These are phyloP conservation scores for Diaporthe citriasiana DNA, from an alignment of 2,329 filamentous ascomycete genomes.

Conservation along the genomic window DNA sequence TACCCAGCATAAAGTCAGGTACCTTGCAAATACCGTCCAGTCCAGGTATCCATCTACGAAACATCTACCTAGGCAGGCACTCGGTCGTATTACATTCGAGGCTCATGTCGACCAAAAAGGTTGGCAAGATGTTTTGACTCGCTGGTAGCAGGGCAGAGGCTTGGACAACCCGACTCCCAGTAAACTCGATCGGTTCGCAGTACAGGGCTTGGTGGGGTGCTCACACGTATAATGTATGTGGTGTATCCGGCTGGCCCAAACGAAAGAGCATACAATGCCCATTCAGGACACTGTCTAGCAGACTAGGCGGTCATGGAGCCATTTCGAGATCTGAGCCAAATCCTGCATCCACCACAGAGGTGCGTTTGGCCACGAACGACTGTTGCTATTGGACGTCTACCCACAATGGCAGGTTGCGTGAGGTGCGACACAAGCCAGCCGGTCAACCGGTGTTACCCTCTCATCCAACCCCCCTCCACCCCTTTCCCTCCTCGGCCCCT, in stretches of 20 bases:
- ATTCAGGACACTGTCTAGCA: background rate
- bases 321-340: constrained; percentile 24
- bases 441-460: constrained; percentile 27
- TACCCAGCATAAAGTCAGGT: background rate
- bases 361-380: background rate
- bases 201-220: background rate
- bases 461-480: constrained; percentile 17
- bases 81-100: too few relatives aligned
- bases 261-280: constrained; percentile 8
- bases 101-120: too few relatives aligned
- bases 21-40: background rate
- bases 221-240: background rate
- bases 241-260: constrained; percentile 4
- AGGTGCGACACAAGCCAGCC: constrained; percentile 27
- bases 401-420: constrained; percentile 19
- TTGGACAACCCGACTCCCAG: background rate
- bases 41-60: background rate
- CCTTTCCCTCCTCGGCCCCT: background rate
- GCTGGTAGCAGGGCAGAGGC: background rate
- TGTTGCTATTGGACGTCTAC: constrained; percentile 17
- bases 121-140: background rate
- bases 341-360: constrained; percentile 1
- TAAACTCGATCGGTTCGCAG: background rate
- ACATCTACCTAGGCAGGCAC: background rate
- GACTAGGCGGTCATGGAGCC: constrained; percentile 15